Evolutionary conservation across 1,284 basidiomycete genomes (phyloP), one percentile per base, ranked within the genome.

Genomic region (Trichosporon ovoides): DNA sequence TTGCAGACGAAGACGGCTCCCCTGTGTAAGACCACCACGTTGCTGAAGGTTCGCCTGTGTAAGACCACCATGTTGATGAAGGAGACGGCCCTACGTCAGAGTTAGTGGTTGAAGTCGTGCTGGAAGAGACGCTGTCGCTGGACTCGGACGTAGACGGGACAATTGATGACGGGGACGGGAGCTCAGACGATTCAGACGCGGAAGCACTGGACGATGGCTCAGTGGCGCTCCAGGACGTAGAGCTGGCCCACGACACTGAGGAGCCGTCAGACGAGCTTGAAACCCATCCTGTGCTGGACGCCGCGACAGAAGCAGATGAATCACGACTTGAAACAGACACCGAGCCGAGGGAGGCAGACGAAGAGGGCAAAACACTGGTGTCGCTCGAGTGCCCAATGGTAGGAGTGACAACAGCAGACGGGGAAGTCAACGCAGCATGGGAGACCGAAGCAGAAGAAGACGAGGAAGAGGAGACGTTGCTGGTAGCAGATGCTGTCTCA

Each of bases 311-410:
- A 34, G 49, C 37, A 14, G 48, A 55, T 22, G 51, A 22, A 18
- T 22, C 35, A 22, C 83, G 83, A 64, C 72, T 79, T 28, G 49
- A 52, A 50, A 43, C 37, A 52, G 49, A 34, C 66, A n/a, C 65
- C 28, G 5, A 31, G 28, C 28, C 9, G 36, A 81, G 82, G 28
- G 66, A 77, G n/a, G 80, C 77, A 20, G 76, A 79, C 20, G 73
- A 69, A 20, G 59, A 63, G 28, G 71, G 65, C 48, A 35, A n/a
- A 9, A 37, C 40, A 9, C 20, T 7, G 13, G 2, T 16, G 37
- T 13, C 33, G 20, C 24, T 49, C 35, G 37, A 31, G 28, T 5
- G 28, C 5, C 28, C 28, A 5, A 9, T 5, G 9, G 28, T 31
- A 9, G 28, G 28, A 31, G 5, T 31, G 28, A 9, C 9, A 9